A percentile compares a stretch with the other conserved stretches of the same genome.
These are phyloP conservation scores for Fusarium brachygibbosum DNA, from an alignment of 2,329 filamentous ascomycete genomes.

Conservation along the genomic window DNA sequence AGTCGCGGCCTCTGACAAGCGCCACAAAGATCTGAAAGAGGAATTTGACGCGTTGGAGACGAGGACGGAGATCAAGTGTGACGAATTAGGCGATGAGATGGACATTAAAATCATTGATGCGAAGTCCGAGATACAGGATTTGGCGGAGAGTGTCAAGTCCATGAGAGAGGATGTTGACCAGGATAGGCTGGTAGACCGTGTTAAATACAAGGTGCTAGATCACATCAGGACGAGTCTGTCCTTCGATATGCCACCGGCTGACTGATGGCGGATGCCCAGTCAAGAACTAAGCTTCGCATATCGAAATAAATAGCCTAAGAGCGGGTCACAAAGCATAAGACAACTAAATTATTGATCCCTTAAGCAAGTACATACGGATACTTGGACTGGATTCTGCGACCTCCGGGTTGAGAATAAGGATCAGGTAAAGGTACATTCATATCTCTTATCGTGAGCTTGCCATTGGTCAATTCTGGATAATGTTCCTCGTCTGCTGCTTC, in stretches of 20 bases:
- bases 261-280: neutral
- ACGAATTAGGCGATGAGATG: neutral
- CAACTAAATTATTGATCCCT: no score
- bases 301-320: no score
- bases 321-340: no score
- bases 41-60: constrained; percentile 1
- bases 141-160: neutral
- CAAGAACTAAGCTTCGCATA: no score
- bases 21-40: constrained; percentile 3
- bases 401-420: no score
- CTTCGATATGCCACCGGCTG: constrained; percentile 1
- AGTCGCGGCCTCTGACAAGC: neutral
- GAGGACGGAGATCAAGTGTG: neutral
- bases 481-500: no score
- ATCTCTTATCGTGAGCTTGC: neutral
- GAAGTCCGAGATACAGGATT: neutral
- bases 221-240: constrained; percentile 8
- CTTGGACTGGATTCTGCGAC: no score
- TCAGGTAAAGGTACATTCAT: neutral
- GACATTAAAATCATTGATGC: neutral
- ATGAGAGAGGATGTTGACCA: neutral
- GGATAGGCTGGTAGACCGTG: constrained; percentile 13
- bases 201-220: constrained; percentile 14
- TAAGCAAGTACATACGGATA: no score
- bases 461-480: neutral